These are phyloP conservation scores for Phytophthora boehmeriae DNA, from an alignment of 352 stramenopile genomes.

Conservation along the genomic window DNA sequence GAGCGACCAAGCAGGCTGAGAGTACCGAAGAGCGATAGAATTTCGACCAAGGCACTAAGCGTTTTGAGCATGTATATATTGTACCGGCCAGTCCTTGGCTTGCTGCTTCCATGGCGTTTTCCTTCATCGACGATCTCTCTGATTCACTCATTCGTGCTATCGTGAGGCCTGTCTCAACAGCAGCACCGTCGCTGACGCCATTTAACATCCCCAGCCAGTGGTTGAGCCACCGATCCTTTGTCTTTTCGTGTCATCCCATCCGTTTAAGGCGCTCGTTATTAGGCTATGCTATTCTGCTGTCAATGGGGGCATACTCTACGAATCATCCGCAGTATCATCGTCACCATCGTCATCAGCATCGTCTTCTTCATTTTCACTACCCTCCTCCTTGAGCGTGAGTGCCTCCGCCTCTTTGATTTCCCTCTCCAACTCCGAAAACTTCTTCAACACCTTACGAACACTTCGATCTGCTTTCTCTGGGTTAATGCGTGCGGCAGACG, in stretches of 20 bases:
- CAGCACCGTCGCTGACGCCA: too few species aligned
- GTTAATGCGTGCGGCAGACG: constrained; percentile 61
- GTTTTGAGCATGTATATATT: constrained; percentile 34
- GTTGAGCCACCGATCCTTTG: too few species aligned
- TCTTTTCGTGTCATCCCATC: not conserved
- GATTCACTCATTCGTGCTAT: constrained; percentile 48
- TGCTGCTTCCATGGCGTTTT: constrained; percentile 11
- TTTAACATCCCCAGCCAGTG: constrained; percentile 2
- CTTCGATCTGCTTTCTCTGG: constrained; percentile 71
- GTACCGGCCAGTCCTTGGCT: constrained; percentile 23
- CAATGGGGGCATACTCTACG: constrained; percentile 1
- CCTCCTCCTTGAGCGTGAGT: constrained; percentile 57
- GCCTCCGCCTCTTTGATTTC: constrained; percentile 75
- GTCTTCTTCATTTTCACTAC: constrained; percentile 25
- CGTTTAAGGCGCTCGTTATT: too few species aligned
- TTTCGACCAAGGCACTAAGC: not conserved
- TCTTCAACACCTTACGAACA: constrained; percentile 73
- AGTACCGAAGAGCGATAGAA: constrained; percentile 10
- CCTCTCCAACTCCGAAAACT: constrained; percentile 68
- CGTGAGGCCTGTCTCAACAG: constrained; percentile 15
- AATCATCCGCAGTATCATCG: constrained; percentile 35
- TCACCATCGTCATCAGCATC: constrained; percentile 36
- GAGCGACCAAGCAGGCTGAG: constrained; percentile 23
- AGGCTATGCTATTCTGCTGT: not conserved
- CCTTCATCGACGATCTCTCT: too few species aligned